Percentiles rank a stretch among this genome's conserved stretches.
These are phyloP conservation scores for Polytrichum formosum DNA, from an alignment of 225 moss, liverwort and hornwort species.

Conservation along the genomic window DNA sequence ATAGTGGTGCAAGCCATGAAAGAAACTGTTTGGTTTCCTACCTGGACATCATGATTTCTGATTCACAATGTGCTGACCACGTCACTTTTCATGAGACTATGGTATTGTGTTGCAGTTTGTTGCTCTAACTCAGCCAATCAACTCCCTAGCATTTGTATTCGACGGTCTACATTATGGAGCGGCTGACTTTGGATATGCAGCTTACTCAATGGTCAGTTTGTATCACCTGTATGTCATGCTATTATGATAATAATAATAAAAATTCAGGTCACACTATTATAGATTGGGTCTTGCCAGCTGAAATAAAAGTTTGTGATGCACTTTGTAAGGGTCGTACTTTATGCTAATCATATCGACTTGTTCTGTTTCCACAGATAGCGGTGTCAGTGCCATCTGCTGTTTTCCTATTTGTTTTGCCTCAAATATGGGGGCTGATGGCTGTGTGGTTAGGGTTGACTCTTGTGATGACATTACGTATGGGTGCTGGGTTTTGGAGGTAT, in stretches of 20 bases:
- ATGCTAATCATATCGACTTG: not conserved
- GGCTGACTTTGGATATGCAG: conserved; percentile 77
- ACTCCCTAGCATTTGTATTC: conserved; percentile 91
- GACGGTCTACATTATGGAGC: conserved; percentile 94
- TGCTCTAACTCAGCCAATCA: conserved; percentile 81
- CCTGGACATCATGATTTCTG: too few relatives aligned
- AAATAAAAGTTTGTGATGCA: too few relatives aligned
- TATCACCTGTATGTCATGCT: too few relatives aligned
- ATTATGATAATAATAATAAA: too few relatives aligned
- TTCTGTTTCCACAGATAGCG: conserved; percentile 46
- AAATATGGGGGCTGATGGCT: conserved; percentile 51
- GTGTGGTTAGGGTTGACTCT: conserved; percentile 82
- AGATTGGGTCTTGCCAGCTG: too few relatives aligned
- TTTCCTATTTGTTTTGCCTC: conserved; percentile 55
- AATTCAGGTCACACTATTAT: too few relatives aligned
- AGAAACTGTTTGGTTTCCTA: too few relatives aligned
- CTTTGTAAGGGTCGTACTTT: too few relatives aligned
- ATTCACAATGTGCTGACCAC: too few relatives aligned
- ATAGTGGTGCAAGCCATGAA: too few relatives aligned
- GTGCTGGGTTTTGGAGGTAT: conserved; percentile 77
- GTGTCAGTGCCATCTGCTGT: conserved; percentile 59
- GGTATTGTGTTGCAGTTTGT: conserved; percentile 64
- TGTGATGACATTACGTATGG: conserved; percentile 67
- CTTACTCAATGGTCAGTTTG: conserved; percentile 78
- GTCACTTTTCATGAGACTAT: not conserved